These are phyloP conservation scores for Emergomyces orientalis DNA, from an alignment of 2,329 filamentous ascomycete genomes.

Conservation along the genomic window DNA sequence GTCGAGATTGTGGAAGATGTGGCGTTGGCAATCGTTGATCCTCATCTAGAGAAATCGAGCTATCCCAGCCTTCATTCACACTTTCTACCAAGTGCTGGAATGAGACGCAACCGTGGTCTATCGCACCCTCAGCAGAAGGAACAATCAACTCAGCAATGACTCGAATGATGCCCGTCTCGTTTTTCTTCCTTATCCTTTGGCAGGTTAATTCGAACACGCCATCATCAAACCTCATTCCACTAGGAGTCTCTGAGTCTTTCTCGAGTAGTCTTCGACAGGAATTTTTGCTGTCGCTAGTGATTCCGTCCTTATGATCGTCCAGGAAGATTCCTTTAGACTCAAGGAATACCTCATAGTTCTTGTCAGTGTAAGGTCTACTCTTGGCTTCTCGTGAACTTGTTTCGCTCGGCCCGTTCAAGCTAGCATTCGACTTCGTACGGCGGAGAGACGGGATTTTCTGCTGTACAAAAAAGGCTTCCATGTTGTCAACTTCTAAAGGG, in stretches of 20 bases:
- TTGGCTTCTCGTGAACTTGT: conserved; percentile 17
- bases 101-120: conserved; percentile 20
- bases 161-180: too few relatives aligned
- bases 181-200: conserved; percentile 20
- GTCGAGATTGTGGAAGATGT: conserved; percentile 3
- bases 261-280: conserved; percentile 23
- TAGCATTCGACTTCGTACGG: conserved; percentile 17
- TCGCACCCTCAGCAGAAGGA: conserved; percentile 29
- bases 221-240: conserved; percentile 27
- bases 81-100: conserved; percentile 32
- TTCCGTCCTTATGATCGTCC: conserved; percentile 15
- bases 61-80: conserved; percentile 38
- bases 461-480: conserved; percentile 20
- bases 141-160: conserved; percentile 29
- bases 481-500: conserved; percentile 16
- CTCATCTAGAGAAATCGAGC: conserved; percentile 28
- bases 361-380: conserved; percentile 17
- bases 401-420: conserved; percentile 17
- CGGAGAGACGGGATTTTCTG: conserved; percentile 22
- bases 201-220: conserved; percentile 27
- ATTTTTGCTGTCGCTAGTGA: conserved; percentile 19
- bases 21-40: neutral
- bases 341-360: conserved; percentile 13
- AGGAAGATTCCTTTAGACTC: conserved; percentile 18
- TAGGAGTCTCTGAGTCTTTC: conserved; percentile 19